A percentile compares a stretch with the other conserved stretches of the same genome.
These are phyloP conservation scores for Takashimella koratensis DNA, from an alignment of 1,284 basidiomycete genomes.

Conservation along the genomic window DNA sequence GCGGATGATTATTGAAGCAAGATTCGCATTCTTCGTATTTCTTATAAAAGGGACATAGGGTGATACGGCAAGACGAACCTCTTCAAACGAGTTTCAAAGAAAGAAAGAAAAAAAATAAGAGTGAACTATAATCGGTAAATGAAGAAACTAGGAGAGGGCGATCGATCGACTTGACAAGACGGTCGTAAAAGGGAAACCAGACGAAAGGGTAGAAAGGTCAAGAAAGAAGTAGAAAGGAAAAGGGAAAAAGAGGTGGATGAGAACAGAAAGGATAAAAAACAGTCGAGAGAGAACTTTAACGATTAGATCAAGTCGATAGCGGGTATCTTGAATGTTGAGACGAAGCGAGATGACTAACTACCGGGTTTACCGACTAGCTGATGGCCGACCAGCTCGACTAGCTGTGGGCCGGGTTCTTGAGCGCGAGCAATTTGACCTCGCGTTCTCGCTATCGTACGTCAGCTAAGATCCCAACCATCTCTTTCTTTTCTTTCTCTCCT, in stretches of 20 bases:
- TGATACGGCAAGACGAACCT: no score
- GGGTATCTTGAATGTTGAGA: neutral
- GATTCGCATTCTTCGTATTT: no score
- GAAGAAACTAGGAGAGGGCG: no score
- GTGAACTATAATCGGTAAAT: no score
- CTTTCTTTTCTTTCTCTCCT: no score
- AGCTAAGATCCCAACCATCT: slow-evolving; percentile 3
- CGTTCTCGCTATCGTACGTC: slow-evolving; percentile 43
- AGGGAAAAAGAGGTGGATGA: neutral
- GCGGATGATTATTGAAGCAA: no score
- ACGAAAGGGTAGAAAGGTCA: no score
- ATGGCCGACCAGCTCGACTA: slow-evolving; percentile 11
- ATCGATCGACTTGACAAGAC: no score
- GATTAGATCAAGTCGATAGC: neutral
- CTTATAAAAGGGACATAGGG: no score
- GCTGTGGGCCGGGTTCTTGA: slow-evolving; percentile 48
- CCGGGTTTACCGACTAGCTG: neutral
- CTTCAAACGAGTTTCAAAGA: no score
- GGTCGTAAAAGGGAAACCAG: no score
- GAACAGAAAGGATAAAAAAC: neutral
- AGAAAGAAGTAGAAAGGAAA: neutral
- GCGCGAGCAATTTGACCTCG: slow-evolving; percentile 46
- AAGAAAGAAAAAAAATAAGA: no score
- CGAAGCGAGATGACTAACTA: neutral
- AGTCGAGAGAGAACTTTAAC: neutral